Evolutionary conservation across 2,329 filamentous ascomycete species (phyloP).

Genomic region (Volutella citrinella): DNA sequence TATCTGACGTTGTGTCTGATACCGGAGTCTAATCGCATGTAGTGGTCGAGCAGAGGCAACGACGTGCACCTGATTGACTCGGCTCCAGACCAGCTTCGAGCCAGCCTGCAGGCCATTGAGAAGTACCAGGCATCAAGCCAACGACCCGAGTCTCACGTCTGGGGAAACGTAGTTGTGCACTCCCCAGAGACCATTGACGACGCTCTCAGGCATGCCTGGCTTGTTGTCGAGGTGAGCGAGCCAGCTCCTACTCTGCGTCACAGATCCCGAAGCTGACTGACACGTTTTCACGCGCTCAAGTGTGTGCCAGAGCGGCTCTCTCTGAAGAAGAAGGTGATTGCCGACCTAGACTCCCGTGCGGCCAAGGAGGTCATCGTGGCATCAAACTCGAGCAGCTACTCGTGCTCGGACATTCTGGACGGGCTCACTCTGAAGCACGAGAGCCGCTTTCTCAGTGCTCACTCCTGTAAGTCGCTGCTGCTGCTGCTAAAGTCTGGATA

Average conservation of each 20-base stretch:
- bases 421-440: conserved; percentile 31
- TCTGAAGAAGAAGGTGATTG: conserved; percentile 38
- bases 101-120: conserved; percentile 24
- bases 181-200: conserved; percentile 10
- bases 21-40: too few species aligned
- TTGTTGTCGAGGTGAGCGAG: conserved; percentile 25
- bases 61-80: conserved; percentile 28
- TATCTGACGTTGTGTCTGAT: too few species aligned
- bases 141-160: conserved; percentile 4
- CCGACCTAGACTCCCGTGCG: conserved; percentile 36
- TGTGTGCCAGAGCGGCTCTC: conserved; percentile 42
- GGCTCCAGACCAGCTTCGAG: conserved; percentile 23
- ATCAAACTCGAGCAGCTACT: conserved; percentile 46
- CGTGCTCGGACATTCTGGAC: conserved; percentile 40
- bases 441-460: conserved; percentile 38
- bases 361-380: conserved; percentile 37
- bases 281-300: too few species aligned
- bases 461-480: conserved; percentile 35
- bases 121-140: conserved; percentile 4
- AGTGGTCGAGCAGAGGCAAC: conserved; percentile 30
- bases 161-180: conserved; percentile 22
- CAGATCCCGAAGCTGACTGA: conserved; percentile 10
- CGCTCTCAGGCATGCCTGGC: conserved; percentile 22
- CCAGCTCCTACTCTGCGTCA: too few species aligned
- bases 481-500: background rate